These are phyloP conservation scores for Leccinum subgranulosum DNA, from an alignment of 768 basidiomycete genomes.

Conservation along the genomic window DNA sequence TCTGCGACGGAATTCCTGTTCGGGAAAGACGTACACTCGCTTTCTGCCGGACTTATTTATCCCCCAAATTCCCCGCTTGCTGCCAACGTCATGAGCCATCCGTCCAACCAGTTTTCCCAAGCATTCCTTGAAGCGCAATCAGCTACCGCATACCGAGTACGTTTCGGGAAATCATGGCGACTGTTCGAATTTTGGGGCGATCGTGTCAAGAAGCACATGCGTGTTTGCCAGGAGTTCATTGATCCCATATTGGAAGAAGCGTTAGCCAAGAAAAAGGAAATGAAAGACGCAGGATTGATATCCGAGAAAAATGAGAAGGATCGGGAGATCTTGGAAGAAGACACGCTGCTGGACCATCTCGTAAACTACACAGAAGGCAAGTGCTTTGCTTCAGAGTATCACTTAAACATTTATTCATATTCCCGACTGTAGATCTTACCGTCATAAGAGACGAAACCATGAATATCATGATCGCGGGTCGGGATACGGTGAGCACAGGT, in stretches of 20 bases:
- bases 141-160: slow-evolving; percentile 36
- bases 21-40: slow-evolving; percentile 43
- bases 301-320: slow-evolving; percentile 6
- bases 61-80: slow-evolving; percentile 30
- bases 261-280: slow-evolving; percentile 36
- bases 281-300: slow-evolving; percentile 20
- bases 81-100: slow-evolving; percentile 23
- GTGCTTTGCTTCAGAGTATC: not conserved
- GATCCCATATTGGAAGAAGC: slow-evolving; percentile 52
- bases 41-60: slow-evolving; percentile 47
- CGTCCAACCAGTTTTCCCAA: slow-evolving; percentile 41
- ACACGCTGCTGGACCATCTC: slow-evolving; percentile 31
- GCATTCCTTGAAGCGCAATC: slow-evolving; percentile 52
- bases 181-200: slow-evolving; percentile 52
- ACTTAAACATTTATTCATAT: not conserved
- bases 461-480: slow-evolving; percentile 37
- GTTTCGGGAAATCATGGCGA: slow-evolving; percentile 47
- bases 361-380: slow-evolving; percentile 29
- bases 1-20: slow-evolving; percentile 60
- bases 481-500: slow-evolving; percentile 29
- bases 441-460: slow-evolving; percentile 35
- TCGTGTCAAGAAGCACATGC: slow-evolving; percentile 42
- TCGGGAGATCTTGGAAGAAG: slow-evolving; percentile 17
- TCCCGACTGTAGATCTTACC: slow-evolving; percentile 22
- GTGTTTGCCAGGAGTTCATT: slow-evolving; percentile 47